Conservation (phyloP, 2,329 filamentous ascomycete genomes). For the Fusarium brevicatenulatum region DNA sequence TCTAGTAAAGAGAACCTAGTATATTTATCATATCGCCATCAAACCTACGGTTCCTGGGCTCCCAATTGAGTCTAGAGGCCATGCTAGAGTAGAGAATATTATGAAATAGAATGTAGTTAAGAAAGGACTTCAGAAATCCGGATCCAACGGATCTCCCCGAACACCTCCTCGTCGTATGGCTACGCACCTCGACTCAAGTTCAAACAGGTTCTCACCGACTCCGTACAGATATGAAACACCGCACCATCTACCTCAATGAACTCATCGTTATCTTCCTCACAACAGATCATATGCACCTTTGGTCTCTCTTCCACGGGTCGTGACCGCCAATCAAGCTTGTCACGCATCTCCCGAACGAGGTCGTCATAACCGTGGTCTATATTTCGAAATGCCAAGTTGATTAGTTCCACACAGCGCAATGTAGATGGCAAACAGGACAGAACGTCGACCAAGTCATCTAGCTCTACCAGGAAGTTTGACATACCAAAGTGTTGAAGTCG, state of each 20-base stretch:
- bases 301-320: neutral
- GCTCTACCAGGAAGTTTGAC: neutral
- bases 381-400: neutral
- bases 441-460: neutral
- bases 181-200: neutral
- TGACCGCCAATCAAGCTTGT: neutral
- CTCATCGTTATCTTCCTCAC: accelerated
- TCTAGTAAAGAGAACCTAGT: too few relatives aligned
- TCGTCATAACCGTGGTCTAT: accelerated
- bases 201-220: neutral
- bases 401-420: neutral
- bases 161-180: neutral
- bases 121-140: neutral
- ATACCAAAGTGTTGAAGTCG: neutral
- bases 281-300: neutral
- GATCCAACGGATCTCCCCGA: neutral
- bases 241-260: neutral
- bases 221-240: neutral
- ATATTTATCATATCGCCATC: neutral
- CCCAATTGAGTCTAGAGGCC: accelerated
- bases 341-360: neutral
- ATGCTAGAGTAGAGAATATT: too few relatives aligned
- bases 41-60: neutral
- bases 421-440: neutral
- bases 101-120: neutral